These are phyloP conservation scores for Santalum album DNA, from an alignment of 164 flowering plant species.

Conservation along the genomic window DNA sequence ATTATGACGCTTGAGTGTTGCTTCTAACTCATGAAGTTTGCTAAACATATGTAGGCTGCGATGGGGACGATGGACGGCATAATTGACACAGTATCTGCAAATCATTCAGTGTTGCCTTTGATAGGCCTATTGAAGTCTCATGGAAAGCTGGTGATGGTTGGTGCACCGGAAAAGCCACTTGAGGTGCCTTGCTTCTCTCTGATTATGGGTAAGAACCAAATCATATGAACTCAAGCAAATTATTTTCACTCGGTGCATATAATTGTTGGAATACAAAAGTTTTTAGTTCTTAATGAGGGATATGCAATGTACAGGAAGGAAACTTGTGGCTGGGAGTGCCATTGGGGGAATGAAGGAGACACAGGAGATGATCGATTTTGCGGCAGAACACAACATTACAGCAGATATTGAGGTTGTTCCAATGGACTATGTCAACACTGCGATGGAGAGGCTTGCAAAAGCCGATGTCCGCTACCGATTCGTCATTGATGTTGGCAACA, in stretches of 20 bases:
- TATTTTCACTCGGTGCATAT: too few species aligned
- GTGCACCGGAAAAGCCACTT: slow-evolving; percentile 36
- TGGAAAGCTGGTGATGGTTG: slow-evolving; percentile 37
- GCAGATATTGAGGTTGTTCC: slow-evolving; percentile 42
- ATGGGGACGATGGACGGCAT: slow-evolving; percentile 38
- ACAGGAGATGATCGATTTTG: slow-evolving; percentile 56
- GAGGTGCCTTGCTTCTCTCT: slow-evolving; percentile 32
- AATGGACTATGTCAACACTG: slow-evolving; percentile 40
- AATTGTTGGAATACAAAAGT: too few species aligned
- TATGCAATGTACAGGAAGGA: slow-evolving; percentile 49
- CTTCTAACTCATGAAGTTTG: too few species aligned
- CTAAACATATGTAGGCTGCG: slow-evolving; percentile 26
- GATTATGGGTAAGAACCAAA: slow-evolving; percentile 39
- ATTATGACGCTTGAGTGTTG: too few species aligned
- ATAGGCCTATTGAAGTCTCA: slow-evolving; percentile 26
- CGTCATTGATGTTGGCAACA: slow-evolving; percentile 32
- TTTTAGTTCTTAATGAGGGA: too few species aligned
- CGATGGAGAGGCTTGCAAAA: slow-evolving; percentile 39
- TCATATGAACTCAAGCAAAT: too few species aligned
- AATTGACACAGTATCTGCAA: slow-evolving; percentile 37
- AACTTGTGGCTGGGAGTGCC: slow-evolving; percentile 31
- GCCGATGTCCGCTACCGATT: slow-evolving; percentile 44
- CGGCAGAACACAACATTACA: slow-evolving; percentile 37
- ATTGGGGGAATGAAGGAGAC: slow-evolving; percentile 60
- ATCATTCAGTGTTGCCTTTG: slow-evolving; percentile 31